Evolutionary conservation across 257 asterid species (phyloP).

Genomic region (Solanum ossicruentum): DNA sequence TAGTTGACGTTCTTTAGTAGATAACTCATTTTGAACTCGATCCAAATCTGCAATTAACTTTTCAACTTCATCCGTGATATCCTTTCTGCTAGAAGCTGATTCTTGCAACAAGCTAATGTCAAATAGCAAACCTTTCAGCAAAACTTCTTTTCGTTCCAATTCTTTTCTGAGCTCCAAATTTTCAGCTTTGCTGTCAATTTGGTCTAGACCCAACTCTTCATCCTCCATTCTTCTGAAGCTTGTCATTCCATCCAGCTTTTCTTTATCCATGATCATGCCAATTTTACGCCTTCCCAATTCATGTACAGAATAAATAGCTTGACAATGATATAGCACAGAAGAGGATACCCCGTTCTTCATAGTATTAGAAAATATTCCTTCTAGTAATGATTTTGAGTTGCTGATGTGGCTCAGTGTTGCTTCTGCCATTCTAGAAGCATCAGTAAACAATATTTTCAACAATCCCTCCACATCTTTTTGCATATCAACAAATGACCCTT

Average conservation of each 20-base stretch:
- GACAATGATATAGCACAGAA: conserved; percentile 34
- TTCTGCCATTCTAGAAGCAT: conserved; percentile 35
- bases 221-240: conserved; percentile 6
- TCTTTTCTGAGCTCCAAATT: conserved; percentile 43
- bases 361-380: conserved; percentile 29
- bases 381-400: conserved; percentile 37
- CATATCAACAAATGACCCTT: conserved; percentile 40
- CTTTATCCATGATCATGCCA: neutral
- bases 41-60: conserved; percentile 35
- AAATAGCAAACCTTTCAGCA: conserved; percentile 70
- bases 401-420: conserved; percentile 25
- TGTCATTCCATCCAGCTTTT: neutral
- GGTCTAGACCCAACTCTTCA: conserved; percentile 11
- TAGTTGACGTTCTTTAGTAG: conserved; percentile 34
- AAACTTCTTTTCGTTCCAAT: conserved; percentile 45
- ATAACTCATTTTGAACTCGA: conserved; percentile 49
- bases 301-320: conserved; percentile 20
- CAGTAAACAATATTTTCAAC: conserved; percentile 20
- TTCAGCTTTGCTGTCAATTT: conserved; percentile 19
- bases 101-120: conserved; percentile 89
- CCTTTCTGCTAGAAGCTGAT: conserved; percentile 61
- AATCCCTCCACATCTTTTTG: conserved; percentile 36
- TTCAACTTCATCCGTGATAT: conserved; percentile 54
- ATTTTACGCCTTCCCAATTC: conserved; percentile 4
- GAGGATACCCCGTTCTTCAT: conserved; percentile 31